A percentile compares a stretch with the other conserved stretches of the same genome.
Conservation (phyloP, 2,329 filamentous ascomycete genomes). For the Karstenula rhodostoma region DNA sequence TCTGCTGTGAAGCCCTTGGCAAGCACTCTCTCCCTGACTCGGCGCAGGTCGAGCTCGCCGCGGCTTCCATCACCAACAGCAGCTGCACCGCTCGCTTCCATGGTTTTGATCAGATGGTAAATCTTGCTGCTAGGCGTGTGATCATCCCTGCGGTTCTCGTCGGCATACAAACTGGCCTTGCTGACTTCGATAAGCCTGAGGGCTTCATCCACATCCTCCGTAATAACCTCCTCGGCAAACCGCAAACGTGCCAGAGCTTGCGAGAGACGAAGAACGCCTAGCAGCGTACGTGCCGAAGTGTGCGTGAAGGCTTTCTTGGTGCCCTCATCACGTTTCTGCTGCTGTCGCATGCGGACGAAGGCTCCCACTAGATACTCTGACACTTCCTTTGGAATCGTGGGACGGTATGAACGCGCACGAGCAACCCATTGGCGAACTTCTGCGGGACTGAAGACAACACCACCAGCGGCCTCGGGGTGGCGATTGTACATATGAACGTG, state of each 20-base stretch:
- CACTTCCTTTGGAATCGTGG: constrained; percentile 81
- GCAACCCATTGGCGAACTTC: constrained; percentile 97
- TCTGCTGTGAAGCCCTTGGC: constrained; percentile 97
- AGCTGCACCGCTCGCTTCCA: constrained; percentile 84
- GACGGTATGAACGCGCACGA: constrained; percentile 87
- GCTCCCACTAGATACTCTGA: constrained; percentile 97
- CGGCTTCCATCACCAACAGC: constrained; percentile 76
- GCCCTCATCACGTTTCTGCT: constrained; percentile 90
- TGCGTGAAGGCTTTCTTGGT: constrained; percentile 92
- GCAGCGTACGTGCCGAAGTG: constrained; percentile 90
- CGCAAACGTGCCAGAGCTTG: constrained; percentile 92
- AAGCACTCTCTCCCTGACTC: constrained; percentile 88
- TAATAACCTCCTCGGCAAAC: constrained; percentile 83
- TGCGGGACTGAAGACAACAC: constrained; percentile 85
- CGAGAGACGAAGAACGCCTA: constrained; percentile 90
- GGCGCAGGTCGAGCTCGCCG: constrained; percentile 83
- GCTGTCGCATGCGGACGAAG: constrained; percentile 92
- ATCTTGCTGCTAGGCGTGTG: constrained; percentile 88
- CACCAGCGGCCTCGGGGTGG: constrained; percentile 75
- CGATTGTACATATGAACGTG: constrained; percentile 97
- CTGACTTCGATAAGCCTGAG: constrained; percentile 89
- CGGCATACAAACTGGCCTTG: constrained; percentile 86
- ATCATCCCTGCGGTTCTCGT: constrained; percentile 66
- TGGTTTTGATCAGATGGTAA: constrained; percentile 89
- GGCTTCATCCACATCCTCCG: constrained; percentile 95